Base-by-base conservation (phyloP, 2,329 filamentous ascomycete genomes). In the Atkinsonella hypoxylon region DNA sequence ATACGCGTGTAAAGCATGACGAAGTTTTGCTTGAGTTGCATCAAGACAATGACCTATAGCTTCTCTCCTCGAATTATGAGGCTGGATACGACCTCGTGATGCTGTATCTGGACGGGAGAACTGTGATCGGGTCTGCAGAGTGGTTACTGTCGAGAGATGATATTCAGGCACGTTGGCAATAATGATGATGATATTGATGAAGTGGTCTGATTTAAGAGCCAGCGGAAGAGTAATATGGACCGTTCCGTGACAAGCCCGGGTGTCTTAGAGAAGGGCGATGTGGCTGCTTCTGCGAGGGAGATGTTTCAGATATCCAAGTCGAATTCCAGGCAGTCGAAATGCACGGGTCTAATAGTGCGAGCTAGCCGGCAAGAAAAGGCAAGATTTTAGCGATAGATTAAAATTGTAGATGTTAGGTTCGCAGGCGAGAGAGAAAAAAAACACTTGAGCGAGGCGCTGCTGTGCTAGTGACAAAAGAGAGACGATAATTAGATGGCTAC, bases 1-100 rank as follows among this genome's bases (percentile, higher is more conserved):
- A 76, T 62, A 31, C 72, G 74, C 26, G 66, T 62, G 58, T 67
- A 69, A 45, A 74, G 61, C 52, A 67, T 67, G 56, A 68, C 69
- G 61, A 76, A 64, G 59, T 72, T 67, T 57, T 65, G 58, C 59
- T 66, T 68, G 53, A 71, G 57, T 34, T 67, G 64, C 62, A 65
- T 66, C 31, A 55, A 53, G 43, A 22, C 15, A 6, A 11, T 36
- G 10, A 42, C 12, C 18, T 36, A 36, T 36, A 15, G 11, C 15
- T 15, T 15, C 34, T 36, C 34, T 36, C 15, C 15, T 36, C 34
- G 6, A 10, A 10, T 15, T 12, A 15, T 36, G 34, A 36, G 34
- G 34, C 15, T 36, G 4, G 34, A 36, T 36, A 12, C 13, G 15
- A 9, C 3, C 15, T 4, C 15, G 34, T 44, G 6, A 39, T 31